Evolutionary conservation across 495 filamentous ascomycete genomes (phyloP).

Genomic region (Cercophora scortea): DNA sequence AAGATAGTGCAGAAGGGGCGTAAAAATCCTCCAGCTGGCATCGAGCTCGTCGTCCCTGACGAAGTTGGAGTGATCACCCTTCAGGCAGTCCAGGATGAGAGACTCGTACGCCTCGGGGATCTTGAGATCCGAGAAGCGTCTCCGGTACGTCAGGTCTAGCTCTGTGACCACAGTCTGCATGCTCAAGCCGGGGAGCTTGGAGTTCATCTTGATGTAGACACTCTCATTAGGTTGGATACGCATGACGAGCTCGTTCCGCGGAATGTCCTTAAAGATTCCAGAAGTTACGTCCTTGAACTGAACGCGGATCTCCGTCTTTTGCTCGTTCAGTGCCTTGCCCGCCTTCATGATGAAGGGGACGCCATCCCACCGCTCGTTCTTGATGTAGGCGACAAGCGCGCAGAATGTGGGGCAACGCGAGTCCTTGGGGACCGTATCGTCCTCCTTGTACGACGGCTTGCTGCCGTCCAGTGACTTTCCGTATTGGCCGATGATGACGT

Average conservation of each 20-base stretch:
- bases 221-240: conserved; percentile 99
- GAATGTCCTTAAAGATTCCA: conserved; percentile 99
- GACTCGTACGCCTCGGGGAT: conserved; percentile 99
- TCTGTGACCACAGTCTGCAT: conserved; percentile 99
- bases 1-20: conserved; percentile 92
- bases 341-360: conserved; percentile 99
- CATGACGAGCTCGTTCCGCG: conserved; percentile 98
- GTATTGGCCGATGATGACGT: conserved; percentile 99
- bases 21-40: conserved; percentile 98
- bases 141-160: conserved; percentile 95
- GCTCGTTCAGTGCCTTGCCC: conserved; percentile 97
- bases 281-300: conserved; percentile 99
- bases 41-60: conserved; percentile 98
- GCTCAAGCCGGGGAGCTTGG: conserved; percentile 93
- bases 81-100: conserved; percentile 92
- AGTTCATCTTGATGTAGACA: conserved; percentile 99
- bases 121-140: conserved; percentile 98
- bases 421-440: conserved; percentile 96
- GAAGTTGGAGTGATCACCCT: conserved; percentile 99
- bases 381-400: conserved; percentile 93
- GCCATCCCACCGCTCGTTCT: conserved; percentile 99
- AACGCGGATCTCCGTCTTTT: conserved; percentile 99
- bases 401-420: conserved; percentile 97
- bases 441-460: conserved; percentile 98
- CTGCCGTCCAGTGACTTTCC: conserved; percentile 91